Conservation (phyloP, 176 grass and related monocot species). For the Musa acuminata region DNA sequence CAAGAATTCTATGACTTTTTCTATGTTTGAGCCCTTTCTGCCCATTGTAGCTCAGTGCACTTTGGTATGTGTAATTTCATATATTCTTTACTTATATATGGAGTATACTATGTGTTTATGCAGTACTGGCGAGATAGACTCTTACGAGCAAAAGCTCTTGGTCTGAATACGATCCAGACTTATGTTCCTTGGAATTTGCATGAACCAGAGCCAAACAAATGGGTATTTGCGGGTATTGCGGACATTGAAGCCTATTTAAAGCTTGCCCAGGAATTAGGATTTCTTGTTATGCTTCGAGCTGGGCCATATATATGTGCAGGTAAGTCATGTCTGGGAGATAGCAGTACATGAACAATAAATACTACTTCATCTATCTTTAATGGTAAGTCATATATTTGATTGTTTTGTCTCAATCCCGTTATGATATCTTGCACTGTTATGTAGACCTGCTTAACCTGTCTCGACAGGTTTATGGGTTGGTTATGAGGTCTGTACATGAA, state of each 20-base stretch:
- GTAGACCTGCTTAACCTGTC: background rate
- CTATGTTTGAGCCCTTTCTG: background rate
- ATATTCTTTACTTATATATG: slow-evolving; percentile 4
- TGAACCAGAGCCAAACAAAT: slow-evolving; percentile 52
- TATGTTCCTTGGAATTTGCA: slow-evolving; percentile 96
- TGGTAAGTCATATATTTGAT: background rate
- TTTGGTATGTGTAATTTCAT: background rate
- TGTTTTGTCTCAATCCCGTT: too few species aligned
- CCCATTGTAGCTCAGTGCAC: background rate
- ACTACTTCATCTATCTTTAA: background rate
- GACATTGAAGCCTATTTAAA: slow-evolving; percentile 69
- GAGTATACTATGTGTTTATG: slow-evolving; percentile 11
- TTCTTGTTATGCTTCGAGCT: slow-evolving; percentile 81
- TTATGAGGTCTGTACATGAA: too few species aligned
- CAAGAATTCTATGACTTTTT: background rate
- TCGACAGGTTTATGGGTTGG: background rate
- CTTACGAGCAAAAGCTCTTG: slow-evolving; percentile 76
- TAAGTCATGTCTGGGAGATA: slow-evolving; percentile 12
- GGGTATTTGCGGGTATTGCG: slow-evolving; percentile 54
- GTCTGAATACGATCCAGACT: slow-evolving; percentile 89
- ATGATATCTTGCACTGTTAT: background rate
- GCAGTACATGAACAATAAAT: background rate
- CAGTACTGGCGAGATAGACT: slow-evolving; percentile 94
- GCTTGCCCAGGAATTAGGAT: slow-evolving; percentile 73
- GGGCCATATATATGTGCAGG: slow-evolving; percentile 95